Evolutionary conservation across 495 filamentous ascomycete species (phyloP).

Genomic region (Penicillium desertorum): DNA sequence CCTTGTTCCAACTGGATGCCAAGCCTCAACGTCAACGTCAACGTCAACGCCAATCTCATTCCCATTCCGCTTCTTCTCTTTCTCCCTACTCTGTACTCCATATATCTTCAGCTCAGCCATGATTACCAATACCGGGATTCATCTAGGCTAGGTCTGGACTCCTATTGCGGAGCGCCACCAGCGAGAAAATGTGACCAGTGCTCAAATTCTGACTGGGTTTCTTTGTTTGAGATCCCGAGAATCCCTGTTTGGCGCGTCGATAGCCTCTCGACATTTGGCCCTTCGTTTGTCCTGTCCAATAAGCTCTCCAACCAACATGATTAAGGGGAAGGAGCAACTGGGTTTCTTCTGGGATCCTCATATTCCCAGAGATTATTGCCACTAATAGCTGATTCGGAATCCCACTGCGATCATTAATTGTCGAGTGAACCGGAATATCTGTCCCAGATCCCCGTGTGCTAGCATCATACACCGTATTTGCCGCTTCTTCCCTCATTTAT

Average conservation of each 20-base stretch:
- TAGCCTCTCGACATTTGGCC: constrained; percentile 9
- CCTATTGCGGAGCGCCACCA: constrained; percentile 1
- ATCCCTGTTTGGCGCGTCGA: constrained; percentile 21
- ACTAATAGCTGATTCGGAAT: background rate
- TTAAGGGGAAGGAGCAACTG: background rate
- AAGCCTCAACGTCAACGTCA: background rate
- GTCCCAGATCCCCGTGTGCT: background rate
- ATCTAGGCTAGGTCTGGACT: background rate
- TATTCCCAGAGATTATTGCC: background rate
- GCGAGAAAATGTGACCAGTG: constrained; percentile 3
- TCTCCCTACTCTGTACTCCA: background rate
- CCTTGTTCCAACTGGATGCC: background rate
- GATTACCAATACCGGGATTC: background rate
- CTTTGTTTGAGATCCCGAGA: constrained; percentile 18
- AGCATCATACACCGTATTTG: background rate
- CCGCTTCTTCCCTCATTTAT: background rate
- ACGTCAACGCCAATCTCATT: background rate
- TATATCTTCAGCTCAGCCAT: background rate
- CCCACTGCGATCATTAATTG: background rate
- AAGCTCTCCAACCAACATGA: background rate
- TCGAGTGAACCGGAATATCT: background rate
- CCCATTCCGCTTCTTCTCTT: background rate
- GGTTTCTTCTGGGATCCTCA: background rate
- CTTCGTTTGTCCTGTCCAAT: constrained; percentile 3
- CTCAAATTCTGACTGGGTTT: constrained; percentile 5